Conservation (phyloP, 768 basidiomycete species). For the Rossbeevera mucosa region DNA sequence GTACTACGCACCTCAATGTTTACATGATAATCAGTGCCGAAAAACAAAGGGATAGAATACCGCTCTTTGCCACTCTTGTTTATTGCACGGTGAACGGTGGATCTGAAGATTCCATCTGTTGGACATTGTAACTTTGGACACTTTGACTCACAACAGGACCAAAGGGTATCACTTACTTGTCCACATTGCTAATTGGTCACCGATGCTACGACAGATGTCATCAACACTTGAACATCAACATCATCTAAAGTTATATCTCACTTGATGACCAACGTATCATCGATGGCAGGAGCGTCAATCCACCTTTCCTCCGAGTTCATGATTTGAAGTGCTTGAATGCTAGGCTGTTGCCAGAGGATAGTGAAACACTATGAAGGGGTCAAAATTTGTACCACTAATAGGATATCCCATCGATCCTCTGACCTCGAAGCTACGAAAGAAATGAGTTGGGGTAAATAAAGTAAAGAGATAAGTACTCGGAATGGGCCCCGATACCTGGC, state of each 20-base stretch:
- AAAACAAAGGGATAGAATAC: constrained; percentile 88
- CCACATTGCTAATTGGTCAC: constrained; percentile 86
- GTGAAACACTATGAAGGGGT: constrained; percentile 63
- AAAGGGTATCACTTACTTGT: constrained; percentile 53
- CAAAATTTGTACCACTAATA: not conserved
- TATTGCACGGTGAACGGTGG: constrained; percentile 81
- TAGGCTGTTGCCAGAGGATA: constrained; percentile 77
- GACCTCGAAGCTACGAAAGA: constrained; percentile 39
- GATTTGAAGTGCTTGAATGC: constrained; percentile 74
- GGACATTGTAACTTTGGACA: not conserved
- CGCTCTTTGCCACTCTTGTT: constrained; percentile 67
- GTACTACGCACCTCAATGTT: constrained; percentile 61
- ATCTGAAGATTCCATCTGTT: constrained; percentile 84
- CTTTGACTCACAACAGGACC: not conserved
- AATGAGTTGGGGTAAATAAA: not conserved
- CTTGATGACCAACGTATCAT: constrained; percentile 86
- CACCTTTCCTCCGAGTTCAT: constrained; percentile 72
- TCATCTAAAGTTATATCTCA: constrained; percentile 26
- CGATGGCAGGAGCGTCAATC: constrained; percentile 76
- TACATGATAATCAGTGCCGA: constrained; percentile 86
- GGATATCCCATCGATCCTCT: not conserved
- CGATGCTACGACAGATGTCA: constrained; percentile 47
- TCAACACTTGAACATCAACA: constrained; percentile 23
- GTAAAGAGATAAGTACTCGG: constrained; percentile 39
- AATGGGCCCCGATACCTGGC: constrained; percentile 83